phyloP scores from a whole-genome alignment of 805 yeast genomes.

The Wickerhamiella spandovensis region DNA sequence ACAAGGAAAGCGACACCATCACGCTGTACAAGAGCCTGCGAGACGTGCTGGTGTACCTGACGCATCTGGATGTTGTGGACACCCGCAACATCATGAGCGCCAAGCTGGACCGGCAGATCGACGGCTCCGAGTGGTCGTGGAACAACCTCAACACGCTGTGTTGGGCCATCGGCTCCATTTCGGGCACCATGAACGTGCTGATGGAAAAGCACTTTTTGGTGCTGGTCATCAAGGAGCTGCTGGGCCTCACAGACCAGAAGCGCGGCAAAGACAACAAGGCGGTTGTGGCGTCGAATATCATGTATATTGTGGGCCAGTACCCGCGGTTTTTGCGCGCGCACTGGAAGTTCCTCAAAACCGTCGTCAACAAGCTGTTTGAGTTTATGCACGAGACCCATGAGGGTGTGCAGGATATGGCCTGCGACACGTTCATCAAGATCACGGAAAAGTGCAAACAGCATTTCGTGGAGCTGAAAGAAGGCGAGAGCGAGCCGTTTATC shows the following conservation, averaged over 20 bases:
- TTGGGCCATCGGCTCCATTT: constrained; percentile 99
- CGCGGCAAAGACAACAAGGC: constrained; percentile 97
- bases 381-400: constrained; percentile 99
- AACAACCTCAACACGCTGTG: constrained; percentile 91
- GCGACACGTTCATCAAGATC: constrained; percentile 95
- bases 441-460: constrained; percentile 91
- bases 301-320: constrained; percentile 99
- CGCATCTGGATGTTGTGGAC: constrained; percentile 89
- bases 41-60: constrained; percentile 85
- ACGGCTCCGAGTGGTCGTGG: constrained; percentile 99
- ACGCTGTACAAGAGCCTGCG: constrained; percentile 91
- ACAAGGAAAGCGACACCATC: constrained; percentile 92
- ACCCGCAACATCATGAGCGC: constrained; percentile 89
- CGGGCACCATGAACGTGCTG: constrained; percentile 97
- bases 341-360: constrained; percentile 95
- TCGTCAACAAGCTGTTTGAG: constrained; percentile 87
- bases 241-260: constrained; percentile 88
- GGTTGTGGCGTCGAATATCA: constrained; percentile 97
- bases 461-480: constrained; percentile 75
- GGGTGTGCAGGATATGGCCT: constrained; percentile 99
- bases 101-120: constrained; percentile 82
- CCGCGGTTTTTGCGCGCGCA: constrained; percentile 96
- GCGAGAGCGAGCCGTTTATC: constrained; percentile 81
- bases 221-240: constrained; percentile 79
- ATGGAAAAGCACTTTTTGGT: constrained; percentile 92